These are phyloP conservation scores for Linaria vulgaris DNA, from an alignment of 257 asterid species.

Conservation along the genomic window DNA sequence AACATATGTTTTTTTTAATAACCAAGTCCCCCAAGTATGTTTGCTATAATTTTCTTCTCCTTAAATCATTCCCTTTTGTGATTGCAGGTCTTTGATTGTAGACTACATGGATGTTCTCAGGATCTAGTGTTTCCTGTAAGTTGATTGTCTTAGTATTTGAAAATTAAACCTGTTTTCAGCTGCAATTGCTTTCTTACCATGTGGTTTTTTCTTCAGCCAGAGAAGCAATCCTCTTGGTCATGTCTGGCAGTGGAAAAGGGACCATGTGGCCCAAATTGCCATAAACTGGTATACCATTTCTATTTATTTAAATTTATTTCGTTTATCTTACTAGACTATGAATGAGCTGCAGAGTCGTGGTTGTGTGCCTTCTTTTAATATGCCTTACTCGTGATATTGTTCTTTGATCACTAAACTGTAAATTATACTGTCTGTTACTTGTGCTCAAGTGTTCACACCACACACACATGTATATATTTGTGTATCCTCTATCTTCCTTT, in stretches of 20 bases:
- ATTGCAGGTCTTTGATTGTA: conserved; percentile 22
- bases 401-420: conserved; percentile 4
- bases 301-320: background rate
- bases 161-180: background rate
- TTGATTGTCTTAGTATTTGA: background rate
- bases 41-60: conserved; percentile 10
- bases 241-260: conserved; percentile 55
- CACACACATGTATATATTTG: background rate
- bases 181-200: conserved; percentile 2
- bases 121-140: conserved; percentile 22
- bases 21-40: too few relatives aligned
- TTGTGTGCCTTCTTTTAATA: conserved; percentile 2
- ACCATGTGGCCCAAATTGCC: conserved; percentile 80
- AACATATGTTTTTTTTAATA: too few relatives aligned
- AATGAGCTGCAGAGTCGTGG: conserved; percentile 6
- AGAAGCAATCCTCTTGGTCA: conserved; percentile 56
- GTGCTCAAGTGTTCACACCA: background rate
- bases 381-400: conserved; percentile 10
- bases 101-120: conserved; percentile 21
- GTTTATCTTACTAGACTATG: conserved; percentile 20
- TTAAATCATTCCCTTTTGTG: conserved; percentile 7
- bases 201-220: conserved; percentile 35
- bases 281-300: conserved; percentile 51
- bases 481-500: background rate
- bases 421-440: background rate